Evolutionary conservation across 257 asterid species (phyloP), one percentile per base, ranked within the genome.

Genomic region (Orobanche coerulescens): DNA sequence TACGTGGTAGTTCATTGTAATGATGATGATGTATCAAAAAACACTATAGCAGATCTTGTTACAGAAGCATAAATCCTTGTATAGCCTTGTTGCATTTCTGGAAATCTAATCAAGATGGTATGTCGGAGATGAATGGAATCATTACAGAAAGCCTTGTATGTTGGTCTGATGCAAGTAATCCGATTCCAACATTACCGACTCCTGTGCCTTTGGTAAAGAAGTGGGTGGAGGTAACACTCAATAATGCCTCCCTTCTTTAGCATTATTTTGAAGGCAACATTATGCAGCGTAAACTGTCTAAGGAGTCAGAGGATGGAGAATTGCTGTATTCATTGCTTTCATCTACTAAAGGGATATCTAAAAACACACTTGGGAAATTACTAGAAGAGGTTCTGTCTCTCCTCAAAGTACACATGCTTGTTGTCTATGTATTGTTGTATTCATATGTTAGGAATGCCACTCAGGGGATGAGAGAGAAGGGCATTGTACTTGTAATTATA

Each of bases 191-290:
- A 15, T 69, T 90, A 66, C 88, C 94, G 56, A 58, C 78, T 60
- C 97, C 97, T 6, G 63, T 12, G 28, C 46, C 78, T 77, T 68
- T 90, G 37, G 76, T 90, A 68, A 87, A 76, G 69, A 78, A 76
- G 65, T 90, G 87, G 87, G 94, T 87, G 36, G 85, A 90, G 97
- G 96, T 90, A 75, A 77, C 44, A 61, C 44, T 42, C 49, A 40
- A 48, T 36, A 5, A 52, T 71, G 56, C 65, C 13, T 67, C 25
- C 53, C 20, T 12, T 30, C 53, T 57, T 67, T 59, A 61, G 26
- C 66, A 57, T 53, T 22, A 34, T 72, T 59, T 47, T n/a, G 33
- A 59, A 19, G 28, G 58, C 53, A 20, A 18, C 49, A 53, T 5
- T 13, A 80, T 81, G 71, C 82, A 66, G 76, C 64, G 65, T 72